A percentile compares a stretch with the other conserved stretches of the same genome.
phyloP scores from a whole-genome alignment of 2,329 filamentous ascomycete genomes.

The Epichloe hybrida region DNA sequence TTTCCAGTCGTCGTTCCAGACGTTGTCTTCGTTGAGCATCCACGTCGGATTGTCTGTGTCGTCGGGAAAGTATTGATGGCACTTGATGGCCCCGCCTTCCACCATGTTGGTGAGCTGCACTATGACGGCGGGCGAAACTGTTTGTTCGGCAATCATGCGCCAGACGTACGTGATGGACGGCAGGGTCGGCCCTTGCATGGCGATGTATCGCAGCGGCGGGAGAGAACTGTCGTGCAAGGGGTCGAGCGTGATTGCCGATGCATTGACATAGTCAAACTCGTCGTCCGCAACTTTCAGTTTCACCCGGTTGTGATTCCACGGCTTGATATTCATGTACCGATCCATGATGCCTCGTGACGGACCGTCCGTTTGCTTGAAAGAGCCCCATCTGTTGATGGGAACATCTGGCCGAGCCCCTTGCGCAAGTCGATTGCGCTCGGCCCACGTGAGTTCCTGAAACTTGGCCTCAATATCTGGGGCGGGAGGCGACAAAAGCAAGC shows the following conservation, averaged over 20 bases:
- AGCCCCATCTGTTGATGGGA: slow-evolving; percentile 20
- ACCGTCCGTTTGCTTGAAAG: slow-evolving; percentile 21
- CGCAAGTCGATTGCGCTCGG: slow-evolving; percentile 34
- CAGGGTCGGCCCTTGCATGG: slow-evolving; percentile 80
- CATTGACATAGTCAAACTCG: slow-evolving; percentile 69
- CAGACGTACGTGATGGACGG: slow-evolving; percentile 72
- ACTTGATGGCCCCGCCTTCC: slow-evolving; percentile 69
- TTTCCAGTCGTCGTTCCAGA: slow-evolving; percentile 52
- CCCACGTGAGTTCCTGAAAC: slow-evolving; percentile 40
- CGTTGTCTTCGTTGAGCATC: slow-evolving; percentile 47
- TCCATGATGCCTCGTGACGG: slow-evolving; percentile 40
- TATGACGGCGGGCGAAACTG: slow-evolving; percentile 59
- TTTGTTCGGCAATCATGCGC: slow-evolving; percentile 86
- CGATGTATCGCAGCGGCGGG: slow-evolving; percentile 57
- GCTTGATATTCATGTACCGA: slow-evolving; percentile 80
- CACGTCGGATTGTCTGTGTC: slow-evolving; percentile 37
- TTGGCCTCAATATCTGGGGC: slow-evolving; percentile 33
- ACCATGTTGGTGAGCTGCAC: slow-evolving; percentile 89
- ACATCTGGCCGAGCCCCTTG: slow-evolving; percentile 24
- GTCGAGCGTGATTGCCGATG: slow-evolving; percentile 52
- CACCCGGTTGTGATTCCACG: slow-evolving; percentile 77
- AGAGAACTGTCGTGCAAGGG: slow-evolving; percentile 25
- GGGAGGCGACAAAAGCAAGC: neutral
- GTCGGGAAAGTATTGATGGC: slow-evolving; percentile 73
- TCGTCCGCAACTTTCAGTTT: slow-evolving; percentile 64